Evolutionary conservation across 495 filamentous ascomycete species (phyloP), one percentile per base, ranked within the genome.

Genomic region (Penicillium turbatum): DNA sequence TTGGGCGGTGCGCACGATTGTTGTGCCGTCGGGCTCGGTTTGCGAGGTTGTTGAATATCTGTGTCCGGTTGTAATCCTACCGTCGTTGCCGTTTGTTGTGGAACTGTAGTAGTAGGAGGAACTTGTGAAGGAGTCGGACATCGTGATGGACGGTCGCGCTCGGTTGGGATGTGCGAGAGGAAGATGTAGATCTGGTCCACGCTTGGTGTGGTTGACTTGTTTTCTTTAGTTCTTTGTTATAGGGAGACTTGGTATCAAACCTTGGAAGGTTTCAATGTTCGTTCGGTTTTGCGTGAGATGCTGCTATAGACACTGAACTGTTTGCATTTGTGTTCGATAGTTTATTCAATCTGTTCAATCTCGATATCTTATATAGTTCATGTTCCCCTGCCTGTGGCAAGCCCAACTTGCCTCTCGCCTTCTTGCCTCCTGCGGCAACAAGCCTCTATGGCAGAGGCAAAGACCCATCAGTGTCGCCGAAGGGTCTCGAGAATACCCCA

Each of bases 61-160:
- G 47, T 70, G 67, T 51, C 69, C 72, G 42, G 62, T 65, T 16
- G 62, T 61, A 26, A 48, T 54, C 2, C 40, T 54, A 29, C 63
- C 66, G 32, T 62, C 57, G 48, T 26, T 53, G 48, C 55, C 55
- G 53, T 60, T 67, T 38, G 53, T 63, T 12, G 63, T 57, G 19
- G 72, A 69, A 56, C 57, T 71, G 55, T 63, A 71, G 51, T 65
- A 72, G 56, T 66, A 70, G 26, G 67, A 63, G 38, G 63, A 63
- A 15, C 57, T 63, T 55, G 59, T 60, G 53, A 60, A 63, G 15
- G 45, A 63, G 27, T 63, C 54, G 51, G 58, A 57, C 60, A 64
- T 67, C 29, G 30, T 64, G 44, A 36, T 51, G 36, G 3, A 41
- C 34, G 11, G 43, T 29, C 7, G 52, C 29, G 36, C 52, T 48